Evolutionary conservation across 2,329 filamentous ascomycete genomes (phyloP).

Genomic region (Colletotrichum cuscutae): DNA sequence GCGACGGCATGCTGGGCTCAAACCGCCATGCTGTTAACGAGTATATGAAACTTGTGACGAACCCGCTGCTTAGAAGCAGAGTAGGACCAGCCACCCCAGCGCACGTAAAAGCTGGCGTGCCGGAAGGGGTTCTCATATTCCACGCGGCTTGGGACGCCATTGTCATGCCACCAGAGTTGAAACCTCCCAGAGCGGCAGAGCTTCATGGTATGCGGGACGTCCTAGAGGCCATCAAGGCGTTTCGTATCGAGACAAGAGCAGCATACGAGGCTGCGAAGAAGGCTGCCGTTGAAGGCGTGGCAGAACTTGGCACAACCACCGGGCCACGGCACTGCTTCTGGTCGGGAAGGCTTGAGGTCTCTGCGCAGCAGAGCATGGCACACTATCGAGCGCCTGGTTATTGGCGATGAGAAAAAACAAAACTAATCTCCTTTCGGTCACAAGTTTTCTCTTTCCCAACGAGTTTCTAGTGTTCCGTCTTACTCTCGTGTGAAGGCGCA

Average conservation of each 20-base stretch:
- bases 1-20: constrained; percentile 44
- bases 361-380: constrained; percentile 33
- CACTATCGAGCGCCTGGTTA: constrained; percentile 31
- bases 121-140: constrained; percentile 56
- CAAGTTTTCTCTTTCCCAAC: neutral
- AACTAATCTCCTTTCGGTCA: neutral
- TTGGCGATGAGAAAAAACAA: constrained; percentile 15
- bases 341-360: constrained; percentile 50
- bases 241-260: constrained; percentile 47
- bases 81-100: constrained; percentile 59
- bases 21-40: constrained; percentile 52
- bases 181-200: constrained; percentile 42
- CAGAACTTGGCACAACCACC: constrained; percentile 9
- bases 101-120: constrained; percentile 62
- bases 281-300: constrained; percentile 24
- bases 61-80: constrained; percentile 46
- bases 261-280: constrained; percentile 39
- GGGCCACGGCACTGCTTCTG: constrained; percentile 47
- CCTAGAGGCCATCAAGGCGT: constrained; percentile 51
- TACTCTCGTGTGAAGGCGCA: neutral
- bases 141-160: constrained; percentile 63
- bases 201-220: constrained; percentile 56
- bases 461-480: neutral
- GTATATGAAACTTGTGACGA: constrained; percentile 58
- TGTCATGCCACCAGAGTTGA: constrained; percentile 47